A percentile compares a stretch with the other conserved stretches of the same genome.
phyloP scores from a whole-genome alignment of 2,329 filamentous ascomycete species.

The Sphaerulina populicola region DNA sequence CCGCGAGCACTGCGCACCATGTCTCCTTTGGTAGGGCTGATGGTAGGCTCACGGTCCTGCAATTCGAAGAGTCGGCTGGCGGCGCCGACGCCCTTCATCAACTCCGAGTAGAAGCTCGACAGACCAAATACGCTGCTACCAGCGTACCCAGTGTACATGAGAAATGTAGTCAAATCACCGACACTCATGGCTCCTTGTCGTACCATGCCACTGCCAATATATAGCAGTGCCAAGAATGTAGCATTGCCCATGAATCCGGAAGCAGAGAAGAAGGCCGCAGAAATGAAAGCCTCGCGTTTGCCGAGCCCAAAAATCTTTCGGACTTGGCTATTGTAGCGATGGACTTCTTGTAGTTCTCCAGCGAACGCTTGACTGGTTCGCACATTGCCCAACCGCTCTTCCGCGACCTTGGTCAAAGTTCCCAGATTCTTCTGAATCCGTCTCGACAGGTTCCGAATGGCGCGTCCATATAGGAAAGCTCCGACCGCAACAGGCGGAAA shows the following conservation, averaged over 20 bases:
- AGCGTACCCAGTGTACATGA: constrained; percentile 93
- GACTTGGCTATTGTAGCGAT: constrained; percentile 85
- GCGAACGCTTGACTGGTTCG: constrained; percentile 94
- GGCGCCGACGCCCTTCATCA: constrained; percentile 98
- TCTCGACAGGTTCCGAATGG: constrained; percentile 80
- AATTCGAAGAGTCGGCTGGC: constrained; percentile 94
- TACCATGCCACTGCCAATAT: constrained; percentile 85
- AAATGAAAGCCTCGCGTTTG: constrained; percentile 75
- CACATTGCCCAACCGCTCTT: constrained; percentile 94
- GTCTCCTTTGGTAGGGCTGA: constrained; percentile 74
- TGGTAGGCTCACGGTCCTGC: constrained; percentile 78
- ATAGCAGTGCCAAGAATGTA: constrained; percentile 83
- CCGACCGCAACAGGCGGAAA: constrained; percentile 85
- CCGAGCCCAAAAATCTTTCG: constrained; percentile 87
- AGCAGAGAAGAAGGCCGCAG: constrained; percentile 77
- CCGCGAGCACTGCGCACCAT: constrained; percentile 78
- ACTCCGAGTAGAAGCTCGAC: constrained; percentile 91
- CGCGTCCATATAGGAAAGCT: constrained; percentile 83
- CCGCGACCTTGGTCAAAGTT: constrained; percentile 89
- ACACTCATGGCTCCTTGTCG: constrained; percentile 77
- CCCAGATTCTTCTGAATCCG: constrained; percentile 92
- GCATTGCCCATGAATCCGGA: constrained; percentile 93
- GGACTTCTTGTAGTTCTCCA: constrained; percentile 81
- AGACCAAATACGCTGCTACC: constrained; percentile 85
- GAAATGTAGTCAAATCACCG: constrained; percentile 87